Evolutionary conservation across 208 protist genomes (phyloP), one percentile per base, ranked within the genome.

Genomic region (Crithidia fasciculata): DNA sequence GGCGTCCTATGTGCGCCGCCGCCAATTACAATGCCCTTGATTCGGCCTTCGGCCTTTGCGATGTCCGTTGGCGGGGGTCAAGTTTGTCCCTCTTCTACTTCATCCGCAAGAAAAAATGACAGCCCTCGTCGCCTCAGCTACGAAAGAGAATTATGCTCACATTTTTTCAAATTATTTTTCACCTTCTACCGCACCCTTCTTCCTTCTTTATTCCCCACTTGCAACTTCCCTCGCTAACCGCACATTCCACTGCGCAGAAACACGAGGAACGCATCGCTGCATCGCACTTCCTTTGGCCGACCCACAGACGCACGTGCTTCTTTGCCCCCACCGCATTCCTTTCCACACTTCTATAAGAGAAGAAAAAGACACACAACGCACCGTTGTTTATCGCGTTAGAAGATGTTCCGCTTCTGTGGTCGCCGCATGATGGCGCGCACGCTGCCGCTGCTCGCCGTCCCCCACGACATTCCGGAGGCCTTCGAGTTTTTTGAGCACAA

Each of bases 401-500:
- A 44, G 66, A 96, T 96, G 92, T 93, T 96, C 65, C 90, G 90
- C 54, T 84, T 84, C 72, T 88, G 82, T 80, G 76, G 74, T 19
- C 86, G 82, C 44, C 84, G 86, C 64, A 36, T 92, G 69, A 67
- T 95, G 50, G 80, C 83, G 37, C 80, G 88, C 58, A 90, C 89
- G 36, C n/a, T 88, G 58, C 72, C 80, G 28, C 76, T 94, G 43
- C 78, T 93, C 54, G 81, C 81, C 61, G 39, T 12, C 13, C 44
- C 67, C 18, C 79, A 85, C 59, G 81, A 87, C 18, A 7, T 95
- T 5, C 90, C 90, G 0, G 91, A 97, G 70, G 93, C 84, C 52
- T 97, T 97, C 61, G 81, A 93, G 58, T 97, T 95, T 63, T 80
- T 93, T 15, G 87, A 94, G 67, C 63, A 92, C 78, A 96, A 95